Evolutionary conservation across 768 basidiomycete species (phyloP).

Genomic region (Lentinula lateritia): DNA sequence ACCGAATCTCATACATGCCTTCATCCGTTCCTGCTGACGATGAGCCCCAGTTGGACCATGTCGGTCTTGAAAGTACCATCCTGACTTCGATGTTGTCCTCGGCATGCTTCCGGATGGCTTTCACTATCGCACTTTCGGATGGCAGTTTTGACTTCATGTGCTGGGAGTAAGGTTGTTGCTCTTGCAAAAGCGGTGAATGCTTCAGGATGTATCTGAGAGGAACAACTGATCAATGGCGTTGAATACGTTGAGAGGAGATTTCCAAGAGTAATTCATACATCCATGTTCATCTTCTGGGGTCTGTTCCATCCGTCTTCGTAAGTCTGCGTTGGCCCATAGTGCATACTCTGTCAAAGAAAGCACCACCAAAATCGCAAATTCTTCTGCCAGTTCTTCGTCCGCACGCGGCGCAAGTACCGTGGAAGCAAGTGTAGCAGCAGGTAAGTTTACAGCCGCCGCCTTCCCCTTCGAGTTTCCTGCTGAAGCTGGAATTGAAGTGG

Average conservation of each 20-base stretch:
- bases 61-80: conserved; percentile 46
- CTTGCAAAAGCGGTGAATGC: conserved; percentile 30
- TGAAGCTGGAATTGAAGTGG: neutral
- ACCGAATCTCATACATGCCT: conserved; percentile 64
- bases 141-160: neutral
- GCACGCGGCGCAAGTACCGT: neutral
- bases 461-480: neutral
- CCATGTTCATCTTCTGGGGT: conserved; percentile 10
- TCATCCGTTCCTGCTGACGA: conserved; percentile 22
- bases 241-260: neutral
- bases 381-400: conserved; percentile 28
- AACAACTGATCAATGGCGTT: conserved; percentile 38
- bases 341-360: conserved; percentile 70
- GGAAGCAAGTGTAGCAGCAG: neutral
- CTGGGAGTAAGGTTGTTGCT: conserved; percentile 9
- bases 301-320: conserved; percentile 38
- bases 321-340: conserved; percentile 57
- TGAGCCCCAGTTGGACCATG: conserved; percentile 30
- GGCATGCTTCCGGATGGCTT: conserved; percentile 50
- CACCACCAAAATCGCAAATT: conserved; percentile 43
- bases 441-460: neutral
- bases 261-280: conserved; percentile 36
- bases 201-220: conserved; percentile 50
- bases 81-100: conserved; percentile 50
- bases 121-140: conserved; percentile 46